A percentile compares a stretch with the other conserved stretches of the same genome.
phyloP scores from a whole-genome alignment of 1,139 yeast species.

The Pichia sp. region DNA sequence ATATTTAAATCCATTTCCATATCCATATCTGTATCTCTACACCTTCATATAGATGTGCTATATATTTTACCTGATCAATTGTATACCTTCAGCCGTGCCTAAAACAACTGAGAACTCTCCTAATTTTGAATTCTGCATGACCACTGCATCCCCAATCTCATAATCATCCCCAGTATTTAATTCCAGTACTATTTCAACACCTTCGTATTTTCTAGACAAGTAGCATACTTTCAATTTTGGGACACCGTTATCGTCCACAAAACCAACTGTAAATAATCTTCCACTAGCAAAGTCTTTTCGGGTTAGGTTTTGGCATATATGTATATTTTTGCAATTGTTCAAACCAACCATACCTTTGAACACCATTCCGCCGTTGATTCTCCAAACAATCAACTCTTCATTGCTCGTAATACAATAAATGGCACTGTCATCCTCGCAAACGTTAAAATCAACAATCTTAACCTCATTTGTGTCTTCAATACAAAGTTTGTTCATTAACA shows the following conservation, averaged over 20 bases:
- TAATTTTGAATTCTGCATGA: neutral
- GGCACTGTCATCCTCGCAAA: slow-evolving; percentile 55
- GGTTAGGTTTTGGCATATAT: slow-evolving; percentile 27
- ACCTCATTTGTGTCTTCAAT: neutral
- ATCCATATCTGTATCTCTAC: no score
- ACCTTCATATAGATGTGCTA: neutral
- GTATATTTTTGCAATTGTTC: neutral
- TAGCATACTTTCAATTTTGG: neutral
- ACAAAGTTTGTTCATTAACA: slow-evolving; percentile 43
- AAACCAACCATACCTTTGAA: neutral
- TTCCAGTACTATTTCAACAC: slow-evolving; percentile 4
- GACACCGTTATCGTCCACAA: neutral
- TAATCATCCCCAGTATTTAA: neutral
- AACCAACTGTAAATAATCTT: slow-evolving; percentile 1
- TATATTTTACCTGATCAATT: neutral
- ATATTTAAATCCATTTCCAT: no score
- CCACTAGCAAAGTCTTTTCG: slow-evolving; percentile 14
- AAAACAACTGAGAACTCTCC: neutral
- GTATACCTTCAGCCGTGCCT: neutral
- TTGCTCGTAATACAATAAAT: slow-evolving; percentile 38
- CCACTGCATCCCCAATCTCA: neutral
- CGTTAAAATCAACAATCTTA: slow-evolving; percentile 31
- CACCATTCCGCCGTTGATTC: slow-evolving; percentile 52
- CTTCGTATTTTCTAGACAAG: neutral
- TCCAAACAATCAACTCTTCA: slow-evolving; percentile 37